These are phyloP conservation scores for Centaurea solstitialis DNA, from an alignment of 129 eudicot species.

Conservation along the genomic window DNA sequence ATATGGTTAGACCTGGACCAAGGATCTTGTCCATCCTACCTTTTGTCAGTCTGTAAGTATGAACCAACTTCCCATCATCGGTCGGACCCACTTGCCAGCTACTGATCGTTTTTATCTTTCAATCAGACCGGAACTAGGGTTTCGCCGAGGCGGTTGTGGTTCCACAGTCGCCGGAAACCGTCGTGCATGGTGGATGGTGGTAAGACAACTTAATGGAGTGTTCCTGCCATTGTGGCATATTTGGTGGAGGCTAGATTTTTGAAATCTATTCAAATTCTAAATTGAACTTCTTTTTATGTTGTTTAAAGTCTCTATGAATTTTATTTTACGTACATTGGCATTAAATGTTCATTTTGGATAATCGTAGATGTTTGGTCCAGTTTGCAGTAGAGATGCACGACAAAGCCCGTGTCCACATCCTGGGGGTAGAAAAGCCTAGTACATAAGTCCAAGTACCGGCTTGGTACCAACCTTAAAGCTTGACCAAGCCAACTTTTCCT, in stretches of 20 bases:
- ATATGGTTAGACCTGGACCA: conserved; percentile 19
- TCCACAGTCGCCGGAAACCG: not conserved
- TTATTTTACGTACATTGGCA: too few relatives aligned
- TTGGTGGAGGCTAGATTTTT: conserved; percentile 1
- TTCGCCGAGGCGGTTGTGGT: not conserved
- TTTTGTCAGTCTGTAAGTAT: conserved; percentile 29
- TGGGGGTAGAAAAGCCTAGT: too few relatives aligned
- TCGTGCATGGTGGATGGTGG: not conserved
- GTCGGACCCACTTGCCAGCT: conserved; percentile 6
- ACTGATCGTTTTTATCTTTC: not conserved
- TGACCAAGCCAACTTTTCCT: too few relatives aligned
- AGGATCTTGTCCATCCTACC: conserved; percentile 32
- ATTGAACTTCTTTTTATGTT: too few relatives aligned
- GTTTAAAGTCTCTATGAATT: too few relatives aligned
- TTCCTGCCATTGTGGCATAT: conserved; percentile 19
- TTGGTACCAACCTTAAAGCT: too few relatives aligned
- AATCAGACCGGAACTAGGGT: conserved; percentile 15
- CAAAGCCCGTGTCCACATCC: too few relatives aligned
- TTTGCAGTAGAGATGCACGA: not conserved
- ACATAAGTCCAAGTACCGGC: too few relatives aligned
- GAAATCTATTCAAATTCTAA: not conserved
- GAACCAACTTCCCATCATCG: conserved; percentile 8
- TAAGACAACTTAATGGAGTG: conserved; percentile 20
- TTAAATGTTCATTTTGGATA: too few relatives aligned
- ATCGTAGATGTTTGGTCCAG: not conserved